Evolutionary conservation across 768 basidiomycete species (phyloP).

Genomic region (Termitomyces sp.): DNA sequence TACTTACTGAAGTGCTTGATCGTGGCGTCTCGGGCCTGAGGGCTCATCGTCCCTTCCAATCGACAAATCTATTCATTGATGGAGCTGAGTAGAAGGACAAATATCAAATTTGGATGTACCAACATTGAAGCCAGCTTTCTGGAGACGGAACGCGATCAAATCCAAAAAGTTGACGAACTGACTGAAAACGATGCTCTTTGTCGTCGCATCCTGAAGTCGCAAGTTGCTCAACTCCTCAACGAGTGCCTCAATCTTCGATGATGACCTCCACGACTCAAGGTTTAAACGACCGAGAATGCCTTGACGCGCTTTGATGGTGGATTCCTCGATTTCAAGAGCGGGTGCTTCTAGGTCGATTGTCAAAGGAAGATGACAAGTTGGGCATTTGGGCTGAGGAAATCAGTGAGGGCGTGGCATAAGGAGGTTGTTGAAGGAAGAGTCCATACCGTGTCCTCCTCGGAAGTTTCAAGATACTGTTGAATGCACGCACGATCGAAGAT

Average conservation of each 20-base stretch:
- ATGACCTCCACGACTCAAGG: conserved; percentile 87
- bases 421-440: not conserved
- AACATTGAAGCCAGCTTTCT: conserved; percentile 88
- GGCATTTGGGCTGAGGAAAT: conserved; percentile 73
- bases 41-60: conserved; percentile 95
- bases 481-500: conserved; percentile 97
- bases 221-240: conserved; percentile 91
- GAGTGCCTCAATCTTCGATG: conserved; percentile 96
- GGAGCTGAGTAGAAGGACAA: not conserved
- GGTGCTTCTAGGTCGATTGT: conserved; percentile 97
- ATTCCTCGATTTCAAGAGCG: conserved; percentile 79
- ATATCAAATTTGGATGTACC: conserved; percentile 21
- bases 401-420: not conserved
- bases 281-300: conserved; percentile 92
- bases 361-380: conserved; percentile 88
- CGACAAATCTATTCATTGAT: conserved; percentile 68
- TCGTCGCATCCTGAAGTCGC: conserved; percentile 79
- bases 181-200: conserved; percentile 95
- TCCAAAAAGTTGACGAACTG: conserved; percentile 95
- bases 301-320: conserved; percentile 54
- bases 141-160: conserved; percentile 88
- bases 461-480: conserved; percentile 81
- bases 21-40: conserved; percentile 90
- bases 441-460: conserved; percentile 61
- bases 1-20: conserved; percentile 89